Evolutionary conservation across 306 rosid genomes (phyloP).

Genomic region (Glycine latifolia): DNA sequence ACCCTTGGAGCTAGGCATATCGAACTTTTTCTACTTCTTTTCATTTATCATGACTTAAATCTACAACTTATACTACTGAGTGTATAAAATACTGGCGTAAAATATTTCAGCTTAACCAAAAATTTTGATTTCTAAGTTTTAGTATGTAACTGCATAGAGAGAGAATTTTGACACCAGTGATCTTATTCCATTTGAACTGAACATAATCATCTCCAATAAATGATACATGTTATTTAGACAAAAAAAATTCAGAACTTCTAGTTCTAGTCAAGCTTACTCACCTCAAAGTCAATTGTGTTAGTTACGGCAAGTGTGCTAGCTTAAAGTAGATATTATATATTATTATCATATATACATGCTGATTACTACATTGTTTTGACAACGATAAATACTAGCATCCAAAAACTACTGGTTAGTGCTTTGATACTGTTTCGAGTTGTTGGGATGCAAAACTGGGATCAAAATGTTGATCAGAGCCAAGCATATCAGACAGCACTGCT

Average conservation of each 20-base stretch:
- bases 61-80: no score
- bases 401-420: constrained; percentile 9
- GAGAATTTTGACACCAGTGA: no score
- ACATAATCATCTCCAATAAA: neutral
- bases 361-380: constrained; percentile 14
- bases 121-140: no score
- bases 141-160: no score
- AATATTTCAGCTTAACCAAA: neutral
- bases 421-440: constrained; percentile 44
- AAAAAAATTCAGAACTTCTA: no score
- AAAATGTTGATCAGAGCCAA: constrained; percentile 37
- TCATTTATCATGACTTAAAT: neutral
- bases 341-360: neutral
- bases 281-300: neutral
- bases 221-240: no score
- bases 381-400: constrained; percentile 31
- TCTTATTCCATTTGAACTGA: no score
- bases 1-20: neutral
- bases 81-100: neutral
- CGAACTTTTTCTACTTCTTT: neutral
- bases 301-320: neutral
- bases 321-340: neutral
- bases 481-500: constrained; percentile 34
- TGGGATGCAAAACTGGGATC: constrained; percentile 49
- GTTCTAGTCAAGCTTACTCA: neutral